A percentile compares a stretch with the other conserved stretches of the same genome.
phyloP scores from a whole-genome alignment of 1,284 basidiomycete genomes.

The Boletus mariae region DNA sequence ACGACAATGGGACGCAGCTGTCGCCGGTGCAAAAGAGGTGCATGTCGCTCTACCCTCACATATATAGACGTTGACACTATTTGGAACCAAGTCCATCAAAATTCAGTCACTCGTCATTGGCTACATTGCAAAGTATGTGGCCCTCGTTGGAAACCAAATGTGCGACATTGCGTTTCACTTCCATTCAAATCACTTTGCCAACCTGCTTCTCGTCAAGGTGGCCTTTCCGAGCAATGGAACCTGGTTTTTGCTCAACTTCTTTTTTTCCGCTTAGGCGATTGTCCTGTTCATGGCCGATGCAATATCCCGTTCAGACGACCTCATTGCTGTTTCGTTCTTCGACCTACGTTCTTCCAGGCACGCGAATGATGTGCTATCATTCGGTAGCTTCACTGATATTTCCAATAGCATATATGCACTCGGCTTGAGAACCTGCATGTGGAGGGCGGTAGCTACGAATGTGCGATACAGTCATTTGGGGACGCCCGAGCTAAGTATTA shows the following conservation, averaged over 20 bases:
- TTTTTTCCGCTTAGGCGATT: neutral
- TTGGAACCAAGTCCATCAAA: neutral
- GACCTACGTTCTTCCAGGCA: neutral
- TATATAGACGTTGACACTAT: neutral
- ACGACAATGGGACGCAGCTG: neutral
- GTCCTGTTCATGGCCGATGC: neutral
- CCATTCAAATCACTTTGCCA: neutral
- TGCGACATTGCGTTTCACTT: neutral
- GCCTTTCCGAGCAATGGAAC: neutral
- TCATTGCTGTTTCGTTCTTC: neutral
- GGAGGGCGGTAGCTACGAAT: neutral
- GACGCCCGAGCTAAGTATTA: neutral
- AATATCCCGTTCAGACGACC: neutral
- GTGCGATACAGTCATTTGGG: neutral
- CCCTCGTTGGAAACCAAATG: neutral
- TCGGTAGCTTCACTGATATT: neutral
- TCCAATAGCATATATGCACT: neutral
- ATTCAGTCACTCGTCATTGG: neutral
- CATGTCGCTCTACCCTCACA: neutral
- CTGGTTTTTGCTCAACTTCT: neutral
- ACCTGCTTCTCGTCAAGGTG: neutral
- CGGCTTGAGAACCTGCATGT: neutral
- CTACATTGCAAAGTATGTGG: slow-evolving; percentile 3
- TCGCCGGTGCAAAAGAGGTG: slow-evolving; percentile 8
- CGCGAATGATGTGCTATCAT: neutral